Base-by-base conservation (phyloP, 1,284 basidiomycete genomes). In the Cutaneotrichosporon arboriforme region DNA sequence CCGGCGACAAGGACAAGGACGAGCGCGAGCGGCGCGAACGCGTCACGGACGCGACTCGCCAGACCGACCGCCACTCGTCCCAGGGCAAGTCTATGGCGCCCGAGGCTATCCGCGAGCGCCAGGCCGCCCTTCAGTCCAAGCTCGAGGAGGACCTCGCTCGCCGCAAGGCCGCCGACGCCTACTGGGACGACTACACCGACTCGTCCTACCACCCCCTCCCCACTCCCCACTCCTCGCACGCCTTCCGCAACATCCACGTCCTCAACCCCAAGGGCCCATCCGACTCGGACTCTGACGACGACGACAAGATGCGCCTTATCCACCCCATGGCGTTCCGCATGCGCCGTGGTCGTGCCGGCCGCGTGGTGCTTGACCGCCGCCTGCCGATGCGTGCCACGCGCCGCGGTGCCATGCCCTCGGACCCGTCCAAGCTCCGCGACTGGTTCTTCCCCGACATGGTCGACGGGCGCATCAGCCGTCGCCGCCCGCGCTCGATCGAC, bases 131-230 rank as follows among this genome's bases (percentile, higher is more conserved):
- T 55, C 80, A 80, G 40, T 78, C 81, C 36, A 79, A 81, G 47
- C 81, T 90, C 65, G 89, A 93, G 57, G 77, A 81, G 15, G 80
- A 84, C 46, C 69, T 91, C 57, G 76, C 78, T 7, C 78, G 78
- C 43, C 83, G 84, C 68, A 87, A 85, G 44, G 72, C 75, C 46
- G 59, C 58, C 50, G 88, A 93, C 65, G 80, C 84, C 50, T 81
- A 83, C 40, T 93, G 90, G 86, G 90, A 94, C 64, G 90, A 94
- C 66, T 79, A 80, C 49, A 81, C 88, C 58, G 89, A 92, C 74
- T 84, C 88, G 77, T 83, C 55, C 66, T 84, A 55, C 86, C 87
- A 83, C 84, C 87, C 75, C 20, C 56, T 73, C 17, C 68, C 68
- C 4, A 49, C 72, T 77, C 78, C 64, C 66, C 84, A 42, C 66